phyloP scores from a whole-genome alignment of 108 stramenopile species.

The Cyclotella atomus region DNA sequence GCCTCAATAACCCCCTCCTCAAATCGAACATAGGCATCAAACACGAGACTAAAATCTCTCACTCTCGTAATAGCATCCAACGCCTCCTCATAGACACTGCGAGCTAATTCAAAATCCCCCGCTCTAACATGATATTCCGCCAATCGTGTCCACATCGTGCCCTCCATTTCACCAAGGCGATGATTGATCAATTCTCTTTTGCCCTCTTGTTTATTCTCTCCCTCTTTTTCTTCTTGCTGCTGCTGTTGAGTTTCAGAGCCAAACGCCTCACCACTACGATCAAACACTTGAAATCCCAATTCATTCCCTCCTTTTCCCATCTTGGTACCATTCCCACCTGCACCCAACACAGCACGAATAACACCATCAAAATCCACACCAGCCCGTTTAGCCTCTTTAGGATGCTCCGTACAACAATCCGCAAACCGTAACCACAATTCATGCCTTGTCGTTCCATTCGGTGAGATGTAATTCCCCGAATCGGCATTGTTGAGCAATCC shows the following conservation, averaged over 20 bases:
- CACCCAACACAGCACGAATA: slow-evolving; percentile 78
- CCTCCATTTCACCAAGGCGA: slow-evolving; percentile 90
- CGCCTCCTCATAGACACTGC: slow-evolving; percentile 97
- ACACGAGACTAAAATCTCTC: slow-evolving; percentile 95
- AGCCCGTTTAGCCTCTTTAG: slow-evolving; percentile 66
- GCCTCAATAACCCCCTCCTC: slow-evolving; percentile 96
- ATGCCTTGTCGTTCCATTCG: slow-evolving; percentile 76
- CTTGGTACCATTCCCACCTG: slow-evolving; percentile 11
- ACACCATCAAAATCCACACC: slow-evolving; percentile 91
- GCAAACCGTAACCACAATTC: slow-evolving; percentile 96
- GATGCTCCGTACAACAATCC: slow-evolving; percentile 88
- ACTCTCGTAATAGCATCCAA: slow-evolving; percentile 87
- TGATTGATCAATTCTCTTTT: slow-evolving; percentile 30
- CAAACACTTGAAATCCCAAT: no score
- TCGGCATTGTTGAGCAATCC: slow-evolving; percentile 83
- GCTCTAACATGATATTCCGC: slow-evolving; percentile 94
- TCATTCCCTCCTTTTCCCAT: no score
- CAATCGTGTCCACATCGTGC: slow-evolving; percentile 93
- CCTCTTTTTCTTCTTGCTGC: slow-evolving; percentile 21
- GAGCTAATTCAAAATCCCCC: slow-evolving; percentile 96
- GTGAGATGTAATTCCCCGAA: slow-evolving; percentile 51
- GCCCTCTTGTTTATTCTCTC: slow-evolving; percentile 14
- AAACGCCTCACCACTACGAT: no score
- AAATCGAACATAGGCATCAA: slow-evolving; percentile 95
- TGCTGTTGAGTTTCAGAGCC: no score